Conservation (phyloP, 1,284 basidiomycete genomes). For the Microbotryum violaceum region DNA sequence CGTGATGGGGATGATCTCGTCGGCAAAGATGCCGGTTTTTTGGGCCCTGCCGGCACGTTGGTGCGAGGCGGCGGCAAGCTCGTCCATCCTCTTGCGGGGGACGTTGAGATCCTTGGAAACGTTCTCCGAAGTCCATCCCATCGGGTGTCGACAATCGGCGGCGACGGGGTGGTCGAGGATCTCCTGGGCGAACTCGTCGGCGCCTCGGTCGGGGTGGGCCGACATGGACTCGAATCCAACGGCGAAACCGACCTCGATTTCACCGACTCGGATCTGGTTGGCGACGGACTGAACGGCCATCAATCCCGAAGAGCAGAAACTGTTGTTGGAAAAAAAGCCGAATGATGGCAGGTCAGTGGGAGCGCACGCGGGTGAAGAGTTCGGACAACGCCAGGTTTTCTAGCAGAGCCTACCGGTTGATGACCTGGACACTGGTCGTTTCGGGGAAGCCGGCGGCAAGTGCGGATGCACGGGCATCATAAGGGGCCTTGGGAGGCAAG, state of each 20-base stretch:
- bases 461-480: slow-evolving; percentile 60
- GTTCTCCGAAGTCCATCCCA: slow-evolving; percentile 69
- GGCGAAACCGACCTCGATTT: slow-evolving; percentile 77
- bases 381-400: not conserved
- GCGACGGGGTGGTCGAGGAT: slow-evolving; percentile 50
- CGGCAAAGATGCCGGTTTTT: slow-evolving; percentile 57
- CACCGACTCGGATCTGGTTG: slow-evolving; percentile 69
- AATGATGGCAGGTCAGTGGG: slow-evolving; percentile 51
- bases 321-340: slow-evolving; percentile 13
- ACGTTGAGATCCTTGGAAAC: slow-evolving; percentile 56
- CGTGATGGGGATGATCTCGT: slow-evolving; percentile 72
- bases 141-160: slow-evolving; percentile 54
- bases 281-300: slow-evolving; percentile 53
- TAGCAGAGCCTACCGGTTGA: slow-evolving; percentile 56
- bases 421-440: slow-evolving; percentile 60
- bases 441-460: slow-evolving; percentile 75
- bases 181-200: slow-evolving; percentile 54
- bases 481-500: slow-evolving; percentile 28
- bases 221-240: slow-evolving; percentile 76
- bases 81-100: slow-evolving; percentile 74
- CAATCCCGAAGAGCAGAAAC: slow-evolving; percentile 38
- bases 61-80: slow-evolving; percentile 68
- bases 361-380: slow-evolving; percentile 37
- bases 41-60: slow-evolving; percentile 61
- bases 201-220: slow-evolving; percentile 58